Evolutionary conservation across 352 stramenopile genomes (phyloP), one percentile per base, ranked within the genome.

Genomic region (Saprolegnia parasitica): DNA sequence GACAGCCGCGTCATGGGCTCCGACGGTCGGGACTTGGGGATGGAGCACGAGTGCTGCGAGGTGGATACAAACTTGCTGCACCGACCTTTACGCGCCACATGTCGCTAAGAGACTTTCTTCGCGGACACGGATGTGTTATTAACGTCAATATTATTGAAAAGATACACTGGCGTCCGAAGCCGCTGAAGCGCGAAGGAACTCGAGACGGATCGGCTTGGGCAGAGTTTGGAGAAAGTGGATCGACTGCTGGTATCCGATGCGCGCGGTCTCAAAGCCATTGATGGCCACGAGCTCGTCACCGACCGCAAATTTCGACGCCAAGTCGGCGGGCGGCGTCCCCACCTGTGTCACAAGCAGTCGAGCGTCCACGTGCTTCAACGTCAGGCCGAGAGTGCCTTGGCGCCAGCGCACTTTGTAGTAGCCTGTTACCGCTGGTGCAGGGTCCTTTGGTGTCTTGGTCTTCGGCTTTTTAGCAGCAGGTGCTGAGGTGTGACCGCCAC

Each of bases 281-380:
- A 93, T 88, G 32, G 82, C 89, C 58, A 93, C 76, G 23, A 93
- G 77, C 83, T 81, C 90, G 71, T 93, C 85, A 0, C 85, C 85
- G 0, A 82, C 67, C 13, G 78, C 80, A 35, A 93, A 74, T 68
- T 91, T 86, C 82, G 8, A 91, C 63, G 0, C 85, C 85, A 5
- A 73, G 74, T 9, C 83, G 90, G 58, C 83, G 87, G 1, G 83
- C 85, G 1, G 82, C 83, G 0, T 84, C 85, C 0, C 83, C 56
- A 93, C 79, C 29, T 82, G 80, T 20, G 82, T 90, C 29, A 93
- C 82, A 1, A 91, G 80, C 64, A 93, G 90, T 64, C 87, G 82
- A 0, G 81, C 81, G 56, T 90, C 83, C 61, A 84, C 89, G 58
- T 82, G 81, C 57, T 89, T 89, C 65, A 93, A 91, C 35, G 85